Conservation (phyloP, 805 yeast genomes). For the Lachancea waltii region DNA sequence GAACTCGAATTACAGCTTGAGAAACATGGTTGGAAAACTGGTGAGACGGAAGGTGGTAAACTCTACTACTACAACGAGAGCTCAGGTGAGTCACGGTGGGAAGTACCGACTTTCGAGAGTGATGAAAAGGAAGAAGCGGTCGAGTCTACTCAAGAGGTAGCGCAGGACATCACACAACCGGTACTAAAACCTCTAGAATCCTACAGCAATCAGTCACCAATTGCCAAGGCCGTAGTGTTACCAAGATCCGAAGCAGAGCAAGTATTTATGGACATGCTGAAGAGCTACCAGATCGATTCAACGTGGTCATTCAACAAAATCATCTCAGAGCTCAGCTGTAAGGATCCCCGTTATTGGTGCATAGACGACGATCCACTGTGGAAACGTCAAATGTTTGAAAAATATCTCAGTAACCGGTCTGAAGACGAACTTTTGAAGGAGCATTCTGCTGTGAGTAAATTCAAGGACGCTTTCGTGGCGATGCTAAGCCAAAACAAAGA, state of each 20-base stretch:
- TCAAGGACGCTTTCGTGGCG: constrained; percentile 46
- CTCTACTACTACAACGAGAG: constrained; percentile 61
- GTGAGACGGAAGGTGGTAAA: constrained; percentile 47
- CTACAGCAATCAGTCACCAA: constrained; percentile 22
- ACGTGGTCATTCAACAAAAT: constrained; percentile 70
- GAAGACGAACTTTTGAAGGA: constrained; percentile 48
- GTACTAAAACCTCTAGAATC: constrained; percentile 2
- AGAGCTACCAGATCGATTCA: constrained; percentile 53
- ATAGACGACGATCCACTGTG: constrained; percentile 50
- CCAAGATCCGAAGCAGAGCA: constrained; percentile 36
- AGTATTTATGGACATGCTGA: constrained; percentile 47
- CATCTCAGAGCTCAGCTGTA: constrained; percentile 46
- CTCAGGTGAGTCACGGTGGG: constrained; percentile 74
- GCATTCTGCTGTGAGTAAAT: constrained; percentile 46
- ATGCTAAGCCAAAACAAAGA: constrained; percentile 40
- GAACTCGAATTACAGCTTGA: constrained; percentile 41
- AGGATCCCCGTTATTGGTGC: constrained; percentile 62
- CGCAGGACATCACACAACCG: background rate
- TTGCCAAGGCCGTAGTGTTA: constrained; percentile 25
- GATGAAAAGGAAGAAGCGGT: constrained; percentile 6
- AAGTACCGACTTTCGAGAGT: constrained; percentile 43
- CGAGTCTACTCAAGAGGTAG: constrained; percentile 1
- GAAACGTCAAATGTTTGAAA: constrained; percentile 59
- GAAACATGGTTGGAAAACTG: constrained; percentile 49
- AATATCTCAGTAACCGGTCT: constrained; percentile 46